Percentiles rank a stretch among this genome's conserved stretches.
phyloP scores from a whole-genome alignment of 306 rosid genomes.

The Quercus agrifolia region DNA sequence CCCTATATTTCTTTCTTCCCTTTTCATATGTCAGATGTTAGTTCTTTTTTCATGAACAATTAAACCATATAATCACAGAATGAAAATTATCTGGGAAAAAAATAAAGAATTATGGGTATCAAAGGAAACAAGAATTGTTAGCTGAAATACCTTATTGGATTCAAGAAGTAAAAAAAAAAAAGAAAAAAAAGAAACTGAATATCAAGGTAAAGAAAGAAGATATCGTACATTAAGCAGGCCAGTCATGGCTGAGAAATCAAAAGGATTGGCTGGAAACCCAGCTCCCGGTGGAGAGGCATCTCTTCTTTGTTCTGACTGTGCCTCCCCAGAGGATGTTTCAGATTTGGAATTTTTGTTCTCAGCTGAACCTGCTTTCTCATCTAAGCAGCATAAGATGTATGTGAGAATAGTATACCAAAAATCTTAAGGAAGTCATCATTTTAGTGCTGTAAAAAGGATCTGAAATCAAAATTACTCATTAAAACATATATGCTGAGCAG shows the following conservation, averaged over 20 bases:
- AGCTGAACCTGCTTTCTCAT: conserved; percentile 49
- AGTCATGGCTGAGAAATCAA: conserved; percentile 91
- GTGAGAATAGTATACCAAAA: conserved; percentile 15
- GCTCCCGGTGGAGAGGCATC: conserved; percentile 49
- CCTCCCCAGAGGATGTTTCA: conserved; percentile 58
- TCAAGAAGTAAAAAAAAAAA: not conserved
- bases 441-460: not conserved
- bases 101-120: not conserved
- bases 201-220: conserved; percentile 1
- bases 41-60: not conserved
- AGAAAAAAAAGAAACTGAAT: not conserved
- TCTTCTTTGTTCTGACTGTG: conserved; percentile 38
- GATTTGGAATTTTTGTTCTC: conserved; percentile 48
- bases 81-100: not conserved
- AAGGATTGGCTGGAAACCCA: conserved; percentile 64
- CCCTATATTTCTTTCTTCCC: not conserved
- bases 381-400: conserved; percentile 33
- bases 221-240: conserved; percentile 86
- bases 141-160: not conserved
- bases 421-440: not conserved
- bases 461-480: not conserved
- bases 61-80: not conserved
- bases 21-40: not conserved
- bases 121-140: not conserved
- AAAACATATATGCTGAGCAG: not conserved